Evolutionary conservation across 1,139 yeast species (phyloP).

Genomic region (Geotrichum citri-aurantii): DNA sequence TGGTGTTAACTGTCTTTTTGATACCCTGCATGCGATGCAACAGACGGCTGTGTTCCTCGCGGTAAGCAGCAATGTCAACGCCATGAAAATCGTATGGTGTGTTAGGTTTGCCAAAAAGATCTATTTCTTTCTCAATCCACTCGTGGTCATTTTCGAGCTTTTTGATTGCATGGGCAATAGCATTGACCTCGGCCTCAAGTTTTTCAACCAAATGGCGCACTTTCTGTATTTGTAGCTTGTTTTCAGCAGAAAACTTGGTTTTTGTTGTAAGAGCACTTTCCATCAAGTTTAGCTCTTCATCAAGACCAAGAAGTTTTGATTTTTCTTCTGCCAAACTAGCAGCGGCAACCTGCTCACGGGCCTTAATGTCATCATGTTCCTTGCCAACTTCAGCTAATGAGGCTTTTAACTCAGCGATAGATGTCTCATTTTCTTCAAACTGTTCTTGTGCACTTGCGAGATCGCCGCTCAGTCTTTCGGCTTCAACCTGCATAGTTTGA

Average conservation of each 20-base stretch:
- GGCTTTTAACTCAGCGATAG: slow-evolving; percentile 40
- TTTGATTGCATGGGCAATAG: slow-evolving; percentile 44
- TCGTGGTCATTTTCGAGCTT: slow-evolving; percentile 51
- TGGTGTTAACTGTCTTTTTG: slow-evolving; percentile 78
- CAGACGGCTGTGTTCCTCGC: slow-evolving; percentile 52
- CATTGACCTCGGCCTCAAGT: slow-evolving; percentile 39
- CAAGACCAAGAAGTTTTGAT: slow-evolving; percentile 58
- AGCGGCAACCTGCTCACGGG: slow-evolving; percentile 38
- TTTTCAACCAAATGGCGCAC: slow-evolving; percentile 62
- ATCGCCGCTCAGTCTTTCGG: slow-evolving; percentile 63
- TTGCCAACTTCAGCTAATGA: slow-evolving; percentile 35
- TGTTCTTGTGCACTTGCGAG: slow-evolving; percentile 43
- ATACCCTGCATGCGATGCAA: slow-evolving; percentile 61
- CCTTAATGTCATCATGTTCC: slow-evolving; percentile 34
- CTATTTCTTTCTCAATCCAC: slow-evolving; percentile 67
- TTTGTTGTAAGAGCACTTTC: slow-evolving; percentile 49
- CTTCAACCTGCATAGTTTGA: slow-evolving; percentile 64
- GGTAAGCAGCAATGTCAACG: slow-evolving; percentile 51
- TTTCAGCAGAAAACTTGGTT: slow-evolving; percentile 45
- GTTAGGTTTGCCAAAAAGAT: slow-evolving; percentile 38
- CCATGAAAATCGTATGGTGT: slow-evolving; percentile 41
- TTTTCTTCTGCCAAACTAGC: slow-evolving; percentile 56
- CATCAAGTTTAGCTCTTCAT: slow-evolving; percentile 72
- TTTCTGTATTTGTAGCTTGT: slow-evolving; percentile 54
- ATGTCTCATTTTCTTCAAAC: slow-evolving; percentile 34